phyloP scores from a whole-genome alignment of 2,329 filamentous ascomycete species.

The Sclerotinia glacialis region DNA sequence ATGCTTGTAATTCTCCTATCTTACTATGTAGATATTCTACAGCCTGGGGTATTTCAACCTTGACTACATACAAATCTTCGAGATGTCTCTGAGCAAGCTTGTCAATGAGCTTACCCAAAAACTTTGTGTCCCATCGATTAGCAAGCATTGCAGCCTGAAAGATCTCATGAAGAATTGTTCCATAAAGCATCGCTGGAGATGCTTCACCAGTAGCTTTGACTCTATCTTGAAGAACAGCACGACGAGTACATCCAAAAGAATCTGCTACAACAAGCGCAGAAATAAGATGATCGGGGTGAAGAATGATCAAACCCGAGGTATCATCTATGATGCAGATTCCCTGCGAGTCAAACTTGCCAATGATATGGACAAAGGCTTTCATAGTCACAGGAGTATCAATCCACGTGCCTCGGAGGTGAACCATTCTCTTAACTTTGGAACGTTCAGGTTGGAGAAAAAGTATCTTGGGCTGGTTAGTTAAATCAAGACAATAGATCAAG shows the following conservation, averaged over 20 bases:
- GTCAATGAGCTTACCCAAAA: slow-evolving; percentile 65
- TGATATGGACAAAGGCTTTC: slow-evolving; percentile 80
- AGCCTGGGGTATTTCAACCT: slow-evolving; percentile 69
- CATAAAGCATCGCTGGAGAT: slow-evolving; percentile 80
- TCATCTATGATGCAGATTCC: slow-evolving; percentile 83
- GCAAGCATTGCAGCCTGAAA: slow-evolving; percentile 86
- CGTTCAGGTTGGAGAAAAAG: slow-evolving; percentile 79
- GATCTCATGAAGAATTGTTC: slow-evolving; percentile 89
- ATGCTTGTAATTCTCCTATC: slow-evolving; percentile 74
- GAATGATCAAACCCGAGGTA: slow-evolving; percentile 75
- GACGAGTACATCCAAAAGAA: slow-evolving; percentile 85
- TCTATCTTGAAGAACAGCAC: slow-evolving; percentile 89
- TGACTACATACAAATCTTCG: slow-evolving; percentile 86
- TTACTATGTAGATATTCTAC: slow-evolving; percentile 79
- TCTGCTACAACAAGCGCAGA: slow-evolving; percentile 96
- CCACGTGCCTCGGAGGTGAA: slow-evolving; percentile 84
- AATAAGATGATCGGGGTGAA: slow-evolving; percentile 93
- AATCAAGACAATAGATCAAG: neutral
- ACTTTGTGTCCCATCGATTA: slow-evolving; percentile 75
- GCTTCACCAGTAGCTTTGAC: slow-evolving; percentile 86
- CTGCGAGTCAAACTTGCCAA: slow-evolving; percentile 67
- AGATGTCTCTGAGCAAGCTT: slow-evolving; percentile 71
- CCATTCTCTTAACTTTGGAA: slow-evolving; percentile 60
- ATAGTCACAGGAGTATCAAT: slow-evolving; percentile 71
- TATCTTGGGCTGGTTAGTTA: slow-evolving; percentile 52